Evolutionary conservation across 2,329 filamentous ascomycete genomes (phyloP).

Genomic region (Aspergillus pseudoglaucus): DNA sequence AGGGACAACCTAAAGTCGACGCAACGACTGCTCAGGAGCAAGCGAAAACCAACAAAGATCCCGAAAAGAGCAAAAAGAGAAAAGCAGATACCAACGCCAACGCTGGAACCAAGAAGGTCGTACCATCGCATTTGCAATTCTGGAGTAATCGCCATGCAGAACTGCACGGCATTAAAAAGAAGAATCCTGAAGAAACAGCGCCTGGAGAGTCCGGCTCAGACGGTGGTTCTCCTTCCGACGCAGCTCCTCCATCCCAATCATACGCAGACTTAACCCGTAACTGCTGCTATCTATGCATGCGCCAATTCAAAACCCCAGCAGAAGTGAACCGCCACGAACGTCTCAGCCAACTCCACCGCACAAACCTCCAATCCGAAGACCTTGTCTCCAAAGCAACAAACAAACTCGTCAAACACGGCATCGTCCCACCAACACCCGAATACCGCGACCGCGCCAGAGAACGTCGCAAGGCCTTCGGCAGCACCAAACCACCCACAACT

Average conservation of each 20-base stretch:
- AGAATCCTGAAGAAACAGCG: conserved; percentile 21
- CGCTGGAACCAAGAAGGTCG: conserved; percentile 38
- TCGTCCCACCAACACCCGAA: conserved; percentile 29
- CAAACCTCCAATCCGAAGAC: conserved; percentile 48
- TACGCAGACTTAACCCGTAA: conserved; percentile 54
- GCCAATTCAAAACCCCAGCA: conserved; percentile 49
- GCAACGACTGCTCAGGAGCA: conserved; percentile 14
- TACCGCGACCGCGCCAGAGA: conserved; percentile 45
- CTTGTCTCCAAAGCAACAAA: conserved; percentile 35
- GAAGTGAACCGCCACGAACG: conserved; percentile 56
- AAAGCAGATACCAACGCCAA: conserved; percentile 38
- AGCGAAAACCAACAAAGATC: conserved; percentile 31
- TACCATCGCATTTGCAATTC: conserved; percentile 62
- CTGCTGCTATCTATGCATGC: conserved; percentile 58
- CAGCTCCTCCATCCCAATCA: conserved; percentile 45
- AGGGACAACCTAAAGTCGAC: conserved; percentile 17
- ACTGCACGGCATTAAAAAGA: conserved; percentile 48
- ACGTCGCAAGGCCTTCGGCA: conserved; percentile 40
- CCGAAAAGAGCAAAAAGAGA: conserved; percentile 41
- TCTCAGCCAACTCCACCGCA: conserved; percentile 51
- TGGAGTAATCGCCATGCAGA: conserved; percentile 67
- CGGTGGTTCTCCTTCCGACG: conserved; percentile 20
- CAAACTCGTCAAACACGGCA: conserved; percentile 39
- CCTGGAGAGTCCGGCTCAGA: conserved; percentile 7
- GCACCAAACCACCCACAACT: conserved; percentile 12